Evolutionary conservation across 192 early-diverging fungal species (phyloP).

Genomic region (Gigaspora rosea): DNA sequence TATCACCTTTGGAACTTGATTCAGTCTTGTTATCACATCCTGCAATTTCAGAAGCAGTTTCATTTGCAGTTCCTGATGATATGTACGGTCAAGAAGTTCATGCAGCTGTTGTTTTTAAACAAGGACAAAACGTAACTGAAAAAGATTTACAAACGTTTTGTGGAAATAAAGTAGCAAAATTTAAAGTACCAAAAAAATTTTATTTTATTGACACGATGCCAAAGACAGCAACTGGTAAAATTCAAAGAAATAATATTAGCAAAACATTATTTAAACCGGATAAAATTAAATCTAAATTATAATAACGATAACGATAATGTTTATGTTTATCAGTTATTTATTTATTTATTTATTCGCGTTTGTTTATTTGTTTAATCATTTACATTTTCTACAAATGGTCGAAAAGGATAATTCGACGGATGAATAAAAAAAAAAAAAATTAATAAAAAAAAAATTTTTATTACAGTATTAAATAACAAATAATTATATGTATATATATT

Average conservation of each 20-base stretch:
- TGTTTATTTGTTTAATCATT: too few relatives aligned
- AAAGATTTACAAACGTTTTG: slow-evolving; percentile 54
- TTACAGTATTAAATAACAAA: too few relatives aligned
- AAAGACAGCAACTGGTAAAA: slow-evolving; percentile 76
- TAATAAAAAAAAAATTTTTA: too few relatives aligned
- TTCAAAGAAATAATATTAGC: slow-evolving; percentile 63
- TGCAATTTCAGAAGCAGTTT: slow-evolving; percentile 71
- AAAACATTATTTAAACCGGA: slow-evolving; percentile 53
- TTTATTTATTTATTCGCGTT: too few relatives aligned
- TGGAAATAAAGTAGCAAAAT: slow-evolving; percentile 59
- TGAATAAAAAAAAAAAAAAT: too few relatives aligned
- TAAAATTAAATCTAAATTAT: slow-evolving; percentile 30
- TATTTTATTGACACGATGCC: slow-evolving; percentile 66
- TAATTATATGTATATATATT: too few relatives aligned
- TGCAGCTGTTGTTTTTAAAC: slow-evolving; percentile 63
- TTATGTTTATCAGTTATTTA: too few relatives aligned
- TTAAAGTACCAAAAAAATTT: slow-evolving; percentile 74
- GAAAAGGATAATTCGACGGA: too few relatives aligned
- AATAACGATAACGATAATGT: background rate
- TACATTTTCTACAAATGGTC: too few relatives aligned
- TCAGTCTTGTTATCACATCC: slow-evolving; percentile 67
- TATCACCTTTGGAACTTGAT: slow-evolving; percentile 87
- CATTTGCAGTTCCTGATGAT: slow-evolving; percentile 73
- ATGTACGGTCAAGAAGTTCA: slow-evolving; percentile 86
- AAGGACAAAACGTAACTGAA: slow-evolving; percentile 47